These are phyloP conservation scores for Trypanosoma melophagium DNA, from an alignment of 208 protist species.

Conservation along the genomic window DNA sequence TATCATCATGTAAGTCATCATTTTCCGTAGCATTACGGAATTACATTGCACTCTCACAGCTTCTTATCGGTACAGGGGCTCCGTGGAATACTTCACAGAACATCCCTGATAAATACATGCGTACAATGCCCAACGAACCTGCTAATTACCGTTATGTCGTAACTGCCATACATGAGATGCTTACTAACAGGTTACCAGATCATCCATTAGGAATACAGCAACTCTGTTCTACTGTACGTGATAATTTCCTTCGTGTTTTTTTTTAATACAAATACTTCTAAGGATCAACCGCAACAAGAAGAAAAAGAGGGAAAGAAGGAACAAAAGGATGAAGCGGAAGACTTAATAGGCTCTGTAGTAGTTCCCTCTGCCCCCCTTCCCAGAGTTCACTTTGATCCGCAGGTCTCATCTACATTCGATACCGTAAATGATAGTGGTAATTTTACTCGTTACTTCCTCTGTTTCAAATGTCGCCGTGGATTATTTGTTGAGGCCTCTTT, in stretches of 20 bases:
- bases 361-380: not conserved
- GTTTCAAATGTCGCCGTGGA: slow-evolving; percentile 29
- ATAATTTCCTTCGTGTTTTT: slow-evolving; percentile 56
- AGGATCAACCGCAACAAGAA: not conserved
- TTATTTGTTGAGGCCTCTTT: slow-evolving; percentile 21
- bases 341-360: not conserved
- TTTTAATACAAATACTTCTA: slow-evolving; percentile 8
- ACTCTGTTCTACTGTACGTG: slow-evolving; percentile 28
- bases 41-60: slow-evolving; percentile 39
- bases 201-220: slow-evolving; percentile 12
- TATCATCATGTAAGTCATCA: not conserved
- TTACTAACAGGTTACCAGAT: slow-evolving; percentile 21
- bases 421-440: slow-evolving; percentile 2
- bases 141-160: slow-evolving; percentile 67
- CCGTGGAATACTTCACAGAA: slow-evolving; percentile 79
- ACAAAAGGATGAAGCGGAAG: not conserved
- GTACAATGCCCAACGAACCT: slow-evolving; percentile 76
- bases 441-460: slow-evolving; percentile 18
- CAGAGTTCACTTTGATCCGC: slow-evolving; percentile 23
- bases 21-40: slow-evolving; percentile 17
- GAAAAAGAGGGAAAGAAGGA: slow-evolving; percentile 11
- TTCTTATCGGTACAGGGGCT: slow-evolving; percentile 62
- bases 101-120: slow-evolving; percentile 61
- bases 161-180: slow-evolving; percentile 37
- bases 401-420: slow-evolving; percentile 2